Conservation (phyloP, 805 yeast genomes). For the Dipodascopsis uninucleata region DNA sequence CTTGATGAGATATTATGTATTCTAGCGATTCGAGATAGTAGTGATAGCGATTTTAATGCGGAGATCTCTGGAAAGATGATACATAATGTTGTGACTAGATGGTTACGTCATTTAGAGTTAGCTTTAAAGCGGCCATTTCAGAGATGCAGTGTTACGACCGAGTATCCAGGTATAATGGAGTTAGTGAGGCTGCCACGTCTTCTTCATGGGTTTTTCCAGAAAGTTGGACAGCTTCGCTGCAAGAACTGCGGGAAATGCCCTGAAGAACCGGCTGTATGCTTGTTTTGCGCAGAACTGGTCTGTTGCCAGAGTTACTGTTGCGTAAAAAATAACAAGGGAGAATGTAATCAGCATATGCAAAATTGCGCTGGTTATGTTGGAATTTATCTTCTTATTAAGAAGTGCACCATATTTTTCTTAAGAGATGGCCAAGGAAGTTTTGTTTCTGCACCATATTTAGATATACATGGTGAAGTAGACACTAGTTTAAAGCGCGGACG, state of each 20-base stretch:
- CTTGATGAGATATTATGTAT: no score
- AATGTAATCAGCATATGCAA: slow-evolving; percentile 70
- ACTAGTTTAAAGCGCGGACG: slow-evolving; percentile 65
- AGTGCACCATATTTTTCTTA: slow-evolving; percentile 58
- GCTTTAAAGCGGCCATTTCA: slow-evolving; percentile 18
- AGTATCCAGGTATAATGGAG: slow-evolving; percentile 61
- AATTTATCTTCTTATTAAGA: slow-evolving; percentile 67
- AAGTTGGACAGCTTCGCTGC: slow-evolving; percentile 37
- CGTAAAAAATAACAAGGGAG: slow-evolving; percentile 50
- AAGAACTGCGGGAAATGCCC: slow-evolving; percentile 37
- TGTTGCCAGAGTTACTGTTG: slow-evolving; percentile 59
- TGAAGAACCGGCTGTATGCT: slow-evolving; percentile 77
- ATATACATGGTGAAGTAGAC: slow-evolving; percentile 81
- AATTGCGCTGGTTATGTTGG: slow-evolving; percentile 62
- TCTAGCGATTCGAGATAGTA: no score
- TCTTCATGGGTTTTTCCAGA: slow-evolving; percentile 65
- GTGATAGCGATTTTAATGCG: no score
- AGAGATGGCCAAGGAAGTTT: slow-evolving; percentile 80
- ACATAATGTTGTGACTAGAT: slow-evolving; percentile 14
- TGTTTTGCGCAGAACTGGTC: slow-evolving; percentile 70
- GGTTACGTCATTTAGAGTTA: slow-evolving; percentile 22
- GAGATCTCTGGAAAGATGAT: no score
- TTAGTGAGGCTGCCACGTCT: slow-evolving; percentile 63
- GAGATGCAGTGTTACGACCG: slow-evolving; percentile 8
- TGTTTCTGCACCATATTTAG: slow-evolving; percentile 76